Percentiles rank a stretch among this genome's conserved stretches.
Evolutionary conservation across 208 protist genomes (phyloP).

Genomic region (Borovskyia barvae): DNA sequence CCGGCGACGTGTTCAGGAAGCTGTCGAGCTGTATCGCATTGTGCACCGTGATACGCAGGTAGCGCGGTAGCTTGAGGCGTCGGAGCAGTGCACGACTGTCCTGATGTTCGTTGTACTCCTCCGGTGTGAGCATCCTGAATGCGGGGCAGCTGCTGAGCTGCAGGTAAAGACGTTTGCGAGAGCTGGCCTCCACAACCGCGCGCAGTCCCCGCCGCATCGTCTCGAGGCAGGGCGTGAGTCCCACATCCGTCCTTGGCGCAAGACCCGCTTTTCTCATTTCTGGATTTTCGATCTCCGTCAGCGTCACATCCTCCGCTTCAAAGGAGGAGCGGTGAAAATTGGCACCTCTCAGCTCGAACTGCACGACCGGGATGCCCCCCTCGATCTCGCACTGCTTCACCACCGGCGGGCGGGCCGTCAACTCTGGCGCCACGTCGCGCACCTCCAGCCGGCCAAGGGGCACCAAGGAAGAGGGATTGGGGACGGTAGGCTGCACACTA

Average conservation of each 20-base stretch:
- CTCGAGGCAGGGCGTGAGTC: slow-evolving; percentile 62
- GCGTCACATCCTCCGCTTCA: slow-evolving; percentile 28
- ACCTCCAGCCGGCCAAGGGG: slow-evolving; percentile 65
- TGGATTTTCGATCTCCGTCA: slow-evolving; percentile 78
- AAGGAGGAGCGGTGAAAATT: slow-evolving; percentile 30
- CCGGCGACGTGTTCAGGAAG: slow-evolving; percentile 22
- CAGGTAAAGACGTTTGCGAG: slow-evolving; percentile 61
- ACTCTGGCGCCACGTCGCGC: slow-evolving; percentile 43
- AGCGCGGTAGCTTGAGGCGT: slow-evolving; percentile 60
- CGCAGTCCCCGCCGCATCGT: slow-evolving; percentile 47
- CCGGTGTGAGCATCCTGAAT: slow-evolving; percentile 71
- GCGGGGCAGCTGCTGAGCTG: slow-evolving; percentile 62
- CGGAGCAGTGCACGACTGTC: slow-evolving; percentile 61
- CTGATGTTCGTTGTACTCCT: slow-evolving; percentile 85
- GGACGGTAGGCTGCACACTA: slow-evolving; percentile 9
- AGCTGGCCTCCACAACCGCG: slow-evolving; percentile 24
- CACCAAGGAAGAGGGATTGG: slow-evolving; percentile 53
- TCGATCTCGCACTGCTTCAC: slow-evolving; percentile 90
- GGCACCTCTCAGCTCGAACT: slow-evolving; percentile 58
- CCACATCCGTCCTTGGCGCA: slow-evolving; percentile 23
- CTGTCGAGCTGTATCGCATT: slow-evolving; percentile 57
- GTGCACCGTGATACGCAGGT: slow-evolving; percentile 64
- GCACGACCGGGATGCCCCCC: slow-evolving; percentile 61
- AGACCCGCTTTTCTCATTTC: slow-evolving; percentile 6
- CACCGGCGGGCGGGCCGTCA: slow-evolving; percentile 36